Base-by-base conservation (phyloP, 257 asterid species). In the Cinchona pubescens region DNA sequence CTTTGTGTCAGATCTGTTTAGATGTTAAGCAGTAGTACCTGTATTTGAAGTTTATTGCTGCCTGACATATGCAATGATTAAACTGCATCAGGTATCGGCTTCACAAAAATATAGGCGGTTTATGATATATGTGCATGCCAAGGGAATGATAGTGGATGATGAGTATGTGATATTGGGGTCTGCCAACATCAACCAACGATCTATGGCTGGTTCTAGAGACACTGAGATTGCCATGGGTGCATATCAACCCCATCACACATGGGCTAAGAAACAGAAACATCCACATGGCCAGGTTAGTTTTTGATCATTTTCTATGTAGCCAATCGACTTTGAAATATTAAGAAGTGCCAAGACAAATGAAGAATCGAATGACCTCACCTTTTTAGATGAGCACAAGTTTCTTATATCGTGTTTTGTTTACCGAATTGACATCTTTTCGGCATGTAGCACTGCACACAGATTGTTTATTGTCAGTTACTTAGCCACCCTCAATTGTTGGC, bases 221-320 rank as follows among this genome's bases (percentile, higher is more conserved):
- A 91, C 96, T 1, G 97, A 91, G 85, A 91, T 91, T 34, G 97
- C 97, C 34, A 88, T 91, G 96, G 97, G 97, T 1, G 92, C 96
- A 13, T 91, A 90, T 81, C 96, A 90, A 79, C 96, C 96, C 27
- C 84, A 85, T 82, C 82, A 91, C 84, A 88, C 91, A 37, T 90
- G 94, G 97, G 78, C 77, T 14, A 78, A 83, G 76, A 86, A 83
- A 78, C 77, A 82, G 73, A 79, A 74, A 42, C 89, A 80, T 82
- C 96, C 97, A 12, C 76, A 27, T 23, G 96, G 96, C 66, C 96
- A 91, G 96, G 97, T 91, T 80, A 38, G 79, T 61, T 58, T 60
- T 77, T 18, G 37, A n/a, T 70, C 60, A 19, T 19, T 43, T 45
- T 75, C 29, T 32, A 35, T 35, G 38, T 66, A 27, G 45, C 64